These are phyloP conservation scores for Aspergillus carbonarius DNA, from an alignment of 2,329 filamentous ascomycete genomes.

Conservation along the genomic window DNA sequence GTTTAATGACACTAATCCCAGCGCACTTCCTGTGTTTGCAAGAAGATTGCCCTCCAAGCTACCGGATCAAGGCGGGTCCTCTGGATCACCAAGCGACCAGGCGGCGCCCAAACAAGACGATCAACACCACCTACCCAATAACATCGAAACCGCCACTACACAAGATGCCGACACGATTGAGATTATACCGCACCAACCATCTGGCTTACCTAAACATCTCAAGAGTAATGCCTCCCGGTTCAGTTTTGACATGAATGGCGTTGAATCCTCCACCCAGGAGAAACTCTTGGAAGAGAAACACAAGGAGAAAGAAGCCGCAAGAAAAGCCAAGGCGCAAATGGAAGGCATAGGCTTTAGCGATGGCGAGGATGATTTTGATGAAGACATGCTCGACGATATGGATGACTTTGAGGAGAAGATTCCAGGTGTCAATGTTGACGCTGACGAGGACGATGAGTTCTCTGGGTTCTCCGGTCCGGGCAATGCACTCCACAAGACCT, in stretches of 20 bases:
- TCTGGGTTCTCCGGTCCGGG: conserved; percentile 27
- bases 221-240: conserved; percentile 63
- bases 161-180: conserved; percentile 34
- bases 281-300: conserved; percentile 64
- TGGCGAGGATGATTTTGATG: conserved; percentile 46
- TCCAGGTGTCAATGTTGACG: conserved; percentile 49
- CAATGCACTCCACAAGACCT: conserved; percentile 29
- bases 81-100: conserved; percentile 11
- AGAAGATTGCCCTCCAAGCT: conserved; percentile 41
- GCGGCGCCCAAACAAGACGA: conserved; percentile 6
- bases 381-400: conserved; percentile 45
- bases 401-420: conserved; percentile 50
- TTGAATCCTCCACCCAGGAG: conserved; percentile 60
- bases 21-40: conserved; percentile 45
- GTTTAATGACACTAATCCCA: conserved; percentile 28
- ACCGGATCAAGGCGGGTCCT: conserved; percentile 24
- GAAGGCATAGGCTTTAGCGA: conserved; percentile 38
- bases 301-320: conserved; percentile 52
- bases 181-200: conserved; percentile 27
- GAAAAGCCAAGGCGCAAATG: conserved; percentile 31
- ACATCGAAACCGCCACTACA: conserved; percentile 4
- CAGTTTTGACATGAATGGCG: conserved; percentile 62
- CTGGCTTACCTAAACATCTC: conserved; percentile 47
- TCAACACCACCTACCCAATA: conserved; percentile 5
- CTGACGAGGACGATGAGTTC: conserved; percentile 42